These are phyloP conservation scores for Phytophthora pini DNA, from an alignment of 352 stramenopile genomes.

Conservation along the genomic window DNA sequence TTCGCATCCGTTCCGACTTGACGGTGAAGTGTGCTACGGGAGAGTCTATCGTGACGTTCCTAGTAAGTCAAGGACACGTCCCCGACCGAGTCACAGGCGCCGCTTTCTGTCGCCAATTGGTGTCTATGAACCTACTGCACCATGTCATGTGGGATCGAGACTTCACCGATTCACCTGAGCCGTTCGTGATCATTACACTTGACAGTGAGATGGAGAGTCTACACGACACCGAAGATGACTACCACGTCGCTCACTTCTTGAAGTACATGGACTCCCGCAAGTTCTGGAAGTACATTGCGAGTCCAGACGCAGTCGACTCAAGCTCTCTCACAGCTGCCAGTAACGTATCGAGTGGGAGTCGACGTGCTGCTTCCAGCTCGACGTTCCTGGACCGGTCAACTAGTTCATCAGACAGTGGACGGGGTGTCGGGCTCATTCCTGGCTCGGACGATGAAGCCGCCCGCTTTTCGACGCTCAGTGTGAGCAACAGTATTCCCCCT, in stretches of 20 bases:
- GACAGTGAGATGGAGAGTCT: constrained; percentile 44
- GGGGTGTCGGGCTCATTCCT: constrained; percentile 14
- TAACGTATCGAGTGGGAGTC: constrained; percentile 28
- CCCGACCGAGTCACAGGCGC: constrained; percentile 59
- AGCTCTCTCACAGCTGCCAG: constrained; percentile 37
- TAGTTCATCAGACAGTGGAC: constrained; percentile 30
- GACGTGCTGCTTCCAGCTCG: constrained; percentile 24
- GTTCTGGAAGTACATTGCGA: constrained; percentile 82
- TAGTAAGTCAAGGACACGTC: constrained; percentile 61
- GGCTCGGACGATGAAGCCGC: constrained; percentile 16
- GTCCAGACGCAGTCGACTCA: constrained; percentile 20
- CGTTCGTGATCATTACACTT: constrained; percentile 70
- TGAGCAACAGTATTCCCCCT: constrained; percentile 14
- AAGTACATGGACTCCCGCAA: constrained; percentile 84
- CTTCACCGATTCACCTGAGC: constrained; percentile 80
- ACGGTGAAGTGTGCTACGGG: constrained; percentile 69
- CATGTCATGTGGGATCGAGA: constrained; percentile 88
- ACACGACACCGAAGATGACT: constrained; percentile 35
- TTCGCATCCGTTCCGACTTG: constrained; percentile 74
- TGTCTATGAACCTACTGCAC: constrained; percentile 88
- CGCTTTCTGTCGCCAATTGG: constrained; percentile 58
- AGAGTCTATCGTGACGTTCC: constrained; percentile 74
- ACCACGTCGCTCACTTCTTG: constrained; percentile 77
- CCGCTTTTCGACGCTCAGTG: constrained; percentile 31
- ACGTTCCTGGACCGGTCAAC: constrained; percentile 24